A percentile compares a stretch with the other conserved stretches of the same genome.
phyloP scores from a whole-genome alignment of 2,329 filamentous ascomycete species.

The Furcasterigmium sp. region DNA sequence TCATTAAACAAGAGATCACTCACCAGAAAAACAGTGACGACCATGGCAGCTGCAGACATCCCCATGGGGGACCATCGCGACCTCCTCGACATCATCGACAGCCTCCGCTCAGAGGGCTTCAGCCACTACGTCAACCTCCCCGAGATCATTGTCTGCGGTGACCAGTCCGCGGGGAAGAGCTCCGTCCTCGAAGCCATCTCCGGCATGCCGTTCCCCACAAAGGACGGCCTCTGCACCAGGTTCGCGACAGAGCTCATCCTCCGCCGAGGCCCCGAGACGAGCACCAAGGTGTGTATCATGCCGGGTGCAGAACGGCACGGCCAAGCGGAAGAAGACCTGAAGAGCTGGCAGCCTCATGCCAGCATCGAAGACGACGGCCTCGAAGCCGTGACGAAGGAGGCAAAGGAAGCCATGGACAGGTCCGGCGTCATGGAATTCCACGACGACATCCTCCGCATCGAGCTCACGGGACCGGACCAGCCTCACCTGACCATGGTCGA shows the following conservation, averaged over 20 bases:
- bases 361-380: slow-evolving; percentile 19
- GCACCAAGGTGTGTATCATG: slow-evolving; percentile 30
- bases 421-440: slow-evolving; percentile 29
- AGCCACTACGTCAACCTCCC: slow-evolving; percentile 33
- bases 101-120: slow-evolving; percentile 28
- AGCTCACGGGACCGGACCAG: slow-evolving; percentile 39
- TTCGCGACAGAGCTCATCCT: slow-evolving; percentile 60
- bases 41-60: not conserved
- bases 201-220: slow-evolving; percentile 52
- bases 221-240: slow-evolving; percentile 54
- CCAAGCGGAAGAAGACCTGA: slow-evolving; percentile 17
- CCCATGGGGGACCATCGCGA: slow-evolving; percentile 23
- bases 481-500: slow-evolving; percentile 55
- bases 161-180: slow-evolving; percentile 60
- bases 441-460: slow-evolving; percentile 40
- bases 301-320: slow-evolving; percentile 22
- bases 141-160: slow-evolving; percentile 52
- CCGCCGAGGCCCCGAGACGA: slow-evolving; percentile 29
- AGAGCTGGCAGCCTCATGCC: slow-evolving; percentile 17
- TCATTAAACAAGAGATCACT: too few relatives aligned
- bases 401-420: slow-evolving; percentile 45
- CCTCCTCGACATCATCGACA: slow-evolving; percentile 33
- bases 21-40: not conserved
- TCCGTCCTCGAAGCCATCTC: slow-evolving; percentile 62
- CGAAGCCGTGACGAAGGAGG: slow-evolving; percentile 28